Evolutionary conservation across 2,329 filamentous ascomycete genomes (phyloP).

Genomic region (Botrytis pseudocinerea): DNA sequence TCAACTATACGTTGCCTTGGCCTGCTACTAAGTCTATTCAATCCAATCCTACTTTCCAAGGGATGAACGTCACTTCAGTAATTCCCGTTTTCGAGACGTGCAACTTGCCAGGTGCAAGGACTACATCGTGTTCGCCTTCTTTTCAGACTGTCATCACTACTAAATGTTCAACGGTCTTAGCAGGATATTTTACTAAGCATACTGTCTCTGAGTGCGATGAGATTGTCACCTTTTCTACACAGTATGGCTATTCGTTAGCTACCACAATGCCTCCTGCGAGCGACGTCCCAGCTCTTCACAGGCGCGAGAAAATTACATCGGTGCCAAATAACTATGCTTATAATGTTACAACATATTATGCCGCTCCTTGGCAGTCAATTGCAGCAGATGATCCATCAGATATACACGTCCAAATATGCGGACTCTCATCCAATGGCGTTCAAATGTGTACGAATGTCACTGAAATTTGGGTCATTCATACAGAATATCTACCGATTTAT

Average conservation of each 20-base stretch:
- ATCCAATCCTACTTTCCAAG: slow-evolving; percentile 26
- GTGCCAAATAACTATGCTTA: slow-evolving; percentile 30
- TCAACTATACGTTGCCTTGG: slow-evolving; percentile 25
- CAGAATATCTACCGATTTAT: slow-evolving; percentile 28
- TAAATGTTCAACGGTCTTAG: slow-evolving; percentile 34
- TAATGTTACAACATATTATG: slow-evolving; percentile 34
- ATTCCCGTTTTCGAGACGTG: slow-evolving; percentile 33
- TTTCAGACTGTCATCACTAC: slow-evolving; percentile 28
- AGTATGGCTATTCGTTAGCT: slow-evolving; percentile 30
- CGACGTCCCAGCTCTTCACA: background rate
- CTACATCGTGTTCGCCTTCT: slow-evolving; percentile 30
- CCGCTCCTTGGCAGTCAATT: slow-evolving; percentile 36
- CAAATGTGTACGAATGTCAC: slow-evolving; percentile 27
- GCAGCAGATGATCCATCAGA: slow-evolving; percentile 28
- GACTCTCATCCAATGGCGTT: slow-evolving; percentile 14
- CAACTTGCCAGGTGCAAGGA: slow-evolving; percentile 27
- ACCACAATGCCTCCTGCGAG: slow-evolving; percentile 24
- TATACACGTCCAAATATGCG: slow-evolving; percentile 32
- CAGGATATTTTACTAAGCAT: slow-evolving; percentile 30
- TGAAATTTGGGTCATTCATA: slow-evolving; percentile 34
- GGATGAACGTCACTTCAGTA: slow-evolving; percentile 30
- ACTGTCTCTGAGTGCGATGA: slow-evolving; percentile 35
- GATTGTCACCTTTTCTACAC: slow-evolving; percentile 36
- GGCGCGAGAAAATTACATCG: background rate
- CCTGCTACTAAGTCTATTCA: slow-evolving; percentile 23